Evolutionary conservation across 345 rosid species (phyloP).

Genomic region (Moricandia arvensis): DNA sequence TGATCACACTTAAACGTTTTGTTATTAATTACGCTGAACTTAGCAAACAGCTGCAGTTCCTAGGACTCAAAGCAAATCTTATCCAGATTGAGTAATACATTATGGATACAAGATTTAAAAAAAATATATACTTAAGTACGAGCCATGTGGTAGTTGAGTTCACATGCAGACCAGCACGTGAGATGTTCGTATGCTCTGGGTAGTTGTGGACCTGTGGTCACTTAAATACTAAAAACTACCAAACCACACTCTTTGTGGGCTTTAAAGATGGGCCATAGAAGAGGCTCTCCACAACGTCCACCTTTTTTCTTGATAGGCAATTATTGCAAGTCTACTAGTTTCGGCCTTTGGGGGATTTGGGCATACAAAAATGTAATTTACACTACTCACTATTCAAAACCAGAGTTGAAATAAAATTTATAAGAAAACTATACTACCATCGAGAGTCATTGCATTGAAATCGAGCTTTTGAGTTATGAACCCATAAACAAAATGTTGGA

Average conservation of each 20-base stretch:
- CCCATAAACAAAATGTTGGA: background rate
- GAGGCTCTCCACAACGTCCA: background rate
- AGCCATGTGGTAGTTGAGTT: slow-evolving; percentile 27
- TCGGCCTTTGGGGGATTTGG: slow-evolving; percentile 11
- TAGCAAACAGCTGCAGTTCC: background rate
- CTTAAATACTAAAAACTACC: background rate
- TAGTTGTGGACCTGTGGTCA: slow-evolving; percentile 9
- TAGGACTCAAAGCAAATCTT: background rate
- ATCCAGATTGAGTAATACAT: background rate
- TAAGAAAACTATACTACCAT: background rate
- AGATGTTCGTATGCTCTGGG: slow-evolving; percentile 19
- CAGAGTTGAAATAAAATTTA: too few relatives aligned
- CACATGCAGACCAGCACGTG: slow-evolving; percentile 13
- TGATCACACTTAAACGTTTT: background rate
- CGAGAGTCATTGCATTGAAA: background rate
- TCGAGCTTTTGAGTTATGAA: background rate
- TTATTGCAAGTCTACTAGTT: background rate
- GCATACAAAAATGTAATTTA: too few relatives aligned
- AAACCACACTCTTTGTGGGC: slow-evolving; percentile 16
- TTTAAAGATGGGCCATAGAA: background rate
- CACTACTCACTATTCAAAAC: too few relatives aligned
- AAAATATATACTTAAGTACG: background rate
- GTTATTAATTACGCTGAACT: background rate
- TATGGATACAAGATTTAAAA: background rate
- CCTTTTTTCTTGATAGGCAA: background rate